These are phyloP conservation scores for Termitomyces sp. DNA, from an alignment of 768 basidiomycete species.

Conservation along the genomic window DNA sequence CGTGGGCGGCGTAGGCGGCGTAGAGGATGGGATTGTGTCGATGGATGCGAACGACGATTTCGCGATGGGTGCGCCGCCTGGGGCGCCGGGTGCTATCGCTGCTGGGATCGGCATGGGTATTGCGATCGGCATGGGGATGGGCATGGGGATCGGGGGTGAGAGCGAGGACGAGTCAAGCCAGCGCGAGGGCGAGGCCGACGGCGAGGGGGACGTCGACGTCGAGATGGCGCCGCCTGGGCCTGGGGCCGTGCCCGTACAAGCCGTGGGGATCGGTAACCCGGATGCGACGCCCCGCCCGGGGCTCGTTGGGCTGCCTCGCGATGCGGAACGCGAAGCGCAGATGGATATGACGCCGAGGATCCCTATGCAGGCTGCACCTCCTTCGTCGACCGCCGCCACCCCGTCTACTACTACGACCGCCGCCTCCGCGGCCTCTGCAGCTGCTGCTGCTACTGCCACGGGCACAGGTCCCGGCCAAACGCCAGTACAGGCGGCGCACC, in stretches of 20 bases:
- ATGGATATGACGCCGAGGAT: neutral
- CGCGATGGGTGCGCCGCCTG: slow-evolving; percentile 86
- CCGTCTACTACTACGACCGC: neutral
- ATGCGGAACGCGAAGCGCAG: neutral
- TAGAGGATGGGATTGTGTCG: slow-evolving; percentile 73
- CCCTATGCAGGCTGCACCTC: neutral
- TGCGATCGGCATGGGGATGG: slow-evolving; percentile 19
- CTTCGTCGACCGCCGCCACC: neutral
- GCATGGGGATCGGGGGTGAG: slow-evolving; percentile 19
- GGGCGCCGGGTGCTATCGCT: slow-evolving; percentile 74
- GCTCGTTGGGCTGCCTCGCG: slow-evolving; percentile 44
- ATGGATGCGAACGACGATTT: slow-evolving; percentile 84
- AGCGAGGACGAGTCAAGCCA: slow-evolving; percentile 17
- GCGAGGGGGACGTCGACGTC: slow-evolving; percentile 14
- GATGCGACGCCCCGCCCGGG: slow-evolving; percentile 64
- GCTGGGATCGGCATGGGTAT: slow-evolving; percentile 23
- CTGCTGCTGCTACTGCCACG: no score
- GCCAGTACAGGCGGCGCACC: neutral
- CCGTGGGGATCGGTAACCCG: slow-evolving; percentile 28
- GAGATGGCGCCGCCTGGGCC: slow-evolving; percentile 9
- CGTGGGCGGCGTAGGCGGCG: slow-evolving; percentile 36
- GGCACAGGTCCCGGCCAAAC: neutral
- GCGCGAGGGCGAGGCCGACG: slow-evolving; percentile 18
- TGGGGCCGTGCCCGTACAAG: neutral
- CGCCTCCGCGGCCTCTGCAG: neutral